phyloP scores from a whole-genome alignment of 2,329 filamentous ascomycete species.

The Sclerotiophoma versabilis region DNA sequence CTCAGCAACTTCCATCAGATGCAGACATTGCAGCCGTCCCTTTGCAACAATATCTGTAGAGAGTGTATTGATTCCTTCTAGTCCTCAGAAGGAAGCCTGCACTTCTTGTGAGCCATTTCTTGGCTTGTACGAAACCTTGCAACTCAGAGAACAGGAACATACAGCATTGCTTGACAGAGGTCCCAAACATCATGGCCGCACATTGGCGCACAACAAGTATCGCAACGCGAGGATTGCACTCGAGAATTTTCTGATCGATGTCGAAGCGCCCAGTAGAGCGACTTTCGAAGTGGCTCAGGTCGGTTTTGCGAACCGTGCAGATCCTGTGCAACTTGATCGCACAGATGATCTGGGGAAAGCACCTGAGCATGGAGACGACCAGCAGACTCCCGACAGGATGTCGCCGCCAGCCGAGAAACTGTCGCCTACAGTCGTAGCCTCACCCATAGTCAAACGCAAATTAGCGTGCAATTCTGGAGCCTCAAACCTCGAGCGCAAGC shows the following conservation, averaged over 20 bases:
- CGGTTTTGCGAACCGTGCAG: not conserved
- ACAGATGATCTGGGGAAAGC: not conserved
- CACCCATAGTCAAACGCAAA: not conserved
- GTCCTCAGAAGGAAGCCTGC: not conserved
- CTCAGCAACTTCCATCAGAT: conserved; percentile 1
- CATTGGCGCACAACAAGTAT: not conserved
- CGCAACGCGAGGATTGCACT: conserved; percentile 17
- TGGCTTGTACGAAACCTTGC: conserved; percentile 2
- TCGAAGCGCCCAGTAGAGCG: conserved; percentile 21
- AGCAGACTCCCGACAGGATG: not conserved
- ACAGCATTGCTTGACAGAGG: conserved; percentile 8
- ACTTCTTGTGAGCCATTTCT: conserved; percentile 8
- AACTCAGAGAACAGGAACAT: not conserved
- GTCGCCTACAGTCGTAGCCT: not conserved
- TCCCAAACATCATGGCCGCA: conserved; percentile 11
- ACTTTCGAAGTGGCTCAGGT: not conserved
- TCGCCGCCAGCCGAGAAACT: not conserved
- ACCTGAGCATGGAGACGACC: not conserved
- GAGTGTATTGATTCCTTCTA: not conserved
- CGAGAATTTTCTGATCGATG: conserved; percentile 36
- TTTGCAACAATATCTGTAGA: conserved; percentile 4
- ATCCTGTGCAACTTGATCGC: not conserved
- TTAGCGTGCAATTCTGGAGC: not conserved
- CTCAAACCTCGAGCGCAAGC: conserved; percentile 16
- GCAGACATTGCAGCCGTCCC: conserved; percentile 4